Evolutionary conservation across 1,284 basidiomycete species (phyloP).

Genomic region (Gomphus bonarii): DNA sequence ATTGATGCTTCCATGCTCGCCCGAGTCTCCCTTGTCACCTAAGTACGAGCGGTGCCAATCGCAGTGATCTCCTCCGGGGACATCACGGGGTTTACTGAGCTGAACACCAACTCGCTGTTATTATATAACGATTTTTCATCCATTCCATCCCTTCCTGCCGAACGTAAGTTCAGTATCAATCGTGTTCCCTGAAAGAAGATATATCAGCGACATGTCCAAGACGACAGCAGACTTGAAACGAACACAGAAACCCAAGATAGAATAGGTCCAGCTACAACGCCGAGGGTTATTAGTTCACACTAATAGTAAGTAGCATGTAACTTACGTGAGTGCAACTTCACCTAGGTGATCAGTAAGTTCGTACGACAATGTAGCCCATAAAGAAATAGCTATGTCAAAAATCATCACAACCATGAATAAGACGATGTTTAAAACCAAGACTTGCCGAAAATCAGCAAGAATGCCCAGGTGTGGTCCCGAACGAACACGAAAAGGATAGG

Average conservation of each 20-base stretch:
- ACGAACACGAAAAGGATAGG: background rate
- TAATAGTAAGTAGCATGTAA: background rate
- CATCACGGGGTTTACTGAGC: background rate
- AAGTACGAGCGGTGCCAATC: too few species aligned
- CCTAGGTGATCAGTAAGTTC: conserved; percentile 6
- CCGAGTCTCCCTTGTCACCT: too few species aligned
- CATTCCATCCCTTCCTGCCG: background rate
- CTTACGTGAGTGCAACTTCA: conserved; percentile 7
- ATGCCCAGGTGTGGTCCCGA: conserved; percentile 9
- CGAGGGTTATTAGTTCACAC: background rate
- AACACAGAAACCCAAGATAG: conserved; percentile 6
- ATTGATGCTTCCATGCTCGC: too few species aligned
- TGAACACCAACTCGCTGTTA: background rate
- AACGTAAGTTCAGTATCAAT: conserved; percentile 3
- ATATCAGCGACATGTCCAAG: background rate
- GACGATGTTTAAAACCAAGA: background rate
- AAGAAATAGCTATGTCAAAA: background rate
- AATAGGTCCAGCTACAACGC: conserved; percentile 4
- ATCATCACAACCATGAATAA: background rate
- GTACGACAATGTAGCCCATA: conserved; percentile 4
- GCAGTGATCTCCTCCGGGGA: background rate
- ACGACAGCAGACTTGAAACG: background rate
- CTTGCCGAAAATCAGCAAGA: conserved; percentile 7
- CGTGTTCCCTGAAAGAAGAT: background rate
- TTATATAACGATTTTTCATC: too few species aligned